A percentile compares a stretch with the other conserved stretches of the same genome.
phyloP scores from a whole-genome alignment of 768 basidiomycete genomes.

The Tephrocybe sp. region DNA sequence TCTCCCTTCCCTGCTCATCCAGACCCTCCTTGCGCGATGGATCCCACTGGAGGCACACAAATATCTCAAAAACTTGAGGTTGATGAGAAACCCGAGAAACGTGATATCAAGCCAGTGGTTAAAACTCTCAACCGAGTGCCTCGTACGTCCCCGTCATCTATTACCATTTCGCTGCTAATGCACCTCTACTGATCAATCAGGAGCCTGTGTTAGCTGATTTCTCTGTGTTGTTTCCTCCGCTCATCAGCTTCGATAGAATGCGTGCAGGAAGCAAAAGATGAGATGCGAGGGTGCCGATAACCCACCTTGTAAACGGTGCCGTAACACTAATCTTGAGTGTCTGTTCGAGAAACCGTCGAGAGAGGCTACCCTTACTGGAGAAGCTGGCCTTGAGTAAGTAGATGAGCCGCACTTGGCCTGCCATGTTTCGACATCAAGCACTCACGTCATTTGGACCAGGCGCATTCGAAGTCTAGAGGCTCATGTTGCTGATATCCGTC shows the following conservation, averaged over 20 bases:
- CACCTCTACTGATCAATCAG: constrained; percentile 34
- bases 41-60: constrained; percentile 26
- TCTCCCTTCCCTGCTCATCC: constrained; percentile 13
- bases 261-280: constrained; percentile 97
- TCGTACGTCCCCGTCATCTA: constrained; percentile 50
- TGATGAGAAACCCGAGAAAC: constrained; percentile 54
- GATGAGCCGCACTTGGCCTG: not conserved
- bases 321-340: constrained; percentile 87
- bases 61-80: constrained; percentile 63
- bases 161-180: constrained; percentile 9
- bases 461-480: constrained; percentile 87
- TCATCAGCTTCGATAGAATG: constrained; percentile 57
- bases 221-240: constrained; percentile 5
- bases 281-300: constrained; percentile 95
- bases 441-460: constrained; percentile 38
- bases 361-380: constrained; percentile 83
- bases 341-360: constrained; percentile 92
- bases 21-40: constrained; percentile 27
- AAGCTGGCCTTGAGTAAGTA: constrained; percentile 85
- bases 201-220: constrained; percentile 65
- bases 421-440: constrained; percentile 10
- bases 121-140: constrained; percentile 86
- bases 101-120: constrained; percentile 67
- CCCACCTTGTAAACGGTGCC: constrained; percentile 93
- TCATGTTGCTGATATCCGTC: constrained; percentile 81